phyloP scores from a whole-genome alignment of 352 stramenopile species.

The Peronospora farinosa region DNA sequence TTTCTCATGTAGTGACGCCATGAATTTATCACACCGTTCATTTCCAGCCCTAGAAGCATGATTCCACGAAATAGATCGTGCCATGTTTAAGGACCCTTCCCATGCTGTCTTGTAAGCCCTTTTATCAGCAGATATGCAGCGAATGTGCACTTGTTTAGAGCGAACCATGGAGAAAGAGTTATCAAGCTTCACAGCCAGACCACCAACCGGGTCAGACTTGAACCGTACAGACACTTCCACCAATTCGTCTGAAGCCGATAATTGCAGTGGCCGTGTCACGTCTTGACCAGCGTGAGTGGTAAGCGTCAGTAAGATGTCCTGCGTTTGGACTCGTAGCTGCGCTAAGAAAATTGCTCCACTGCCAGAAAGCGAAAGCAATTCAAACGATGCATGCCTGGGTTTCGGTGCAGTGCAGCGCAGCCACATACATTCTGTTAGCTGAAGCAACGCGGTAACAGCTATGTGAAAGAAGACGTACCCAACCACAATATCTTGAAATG shows the following conservation, averaged over 20 bases:
- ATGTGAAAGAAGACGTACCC: slow-evolving; percentile 29
- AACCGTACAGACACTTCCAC: slow-evolving; percentile 43
- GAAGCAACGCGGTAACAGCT: background rate
- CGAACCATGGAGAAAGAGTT: slow-evolving; percentile 67
- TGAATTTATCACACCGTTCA: slow-evolving; percentile 36
- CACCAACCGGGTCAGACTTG: slow-evolving; percentile 8
- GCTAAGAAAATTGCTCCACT: slow-evolving; percentile 11
- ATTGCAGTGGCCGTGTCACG: slow-evolving; percentile 33
- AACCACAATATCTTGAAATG: slow-evolving; percentile 36
- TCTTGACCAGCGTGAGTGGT: slow-evolving; percentile 20
- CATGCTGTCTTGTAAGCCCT: slow-evolving; percentile 41
- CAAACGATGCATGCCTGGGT: slow-evolving; percentile 18
- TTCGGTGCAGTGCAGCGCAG: background rate
- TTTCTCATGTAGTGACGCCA: slow-evolving; percentile 37
- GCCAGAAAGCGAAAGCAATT: slow-evolving; percentile 15
- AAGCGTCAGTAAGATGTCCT: slow-evolving; percentile 38
- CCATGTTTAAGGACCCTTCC: slow-evolving; percentile 56
- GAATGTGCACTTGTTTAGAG: slow-evolving; percentile 49
- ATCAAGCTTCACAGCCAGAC: slow-evolving; percentile 44
- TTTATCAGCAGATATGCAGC: slow-evolving; percentile 19
- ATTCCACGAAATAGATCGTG: slow-evolving; percentile 76
- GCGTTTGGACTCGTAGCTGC: slow-evolving; percentile 35
- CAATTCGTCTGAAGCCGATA: slow-evolving; percentile 45
- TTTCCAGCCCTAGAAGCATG: slow-evolving; percentile 31
- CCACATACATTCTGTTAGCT: too few species aligned